Percentiles rank a stretch among this genome's conserved stretches.
Evolutionary conservation across 2,329 filamentous ascomycete species (phyloP).

Genomic region (Didymella sp.): DNA sequence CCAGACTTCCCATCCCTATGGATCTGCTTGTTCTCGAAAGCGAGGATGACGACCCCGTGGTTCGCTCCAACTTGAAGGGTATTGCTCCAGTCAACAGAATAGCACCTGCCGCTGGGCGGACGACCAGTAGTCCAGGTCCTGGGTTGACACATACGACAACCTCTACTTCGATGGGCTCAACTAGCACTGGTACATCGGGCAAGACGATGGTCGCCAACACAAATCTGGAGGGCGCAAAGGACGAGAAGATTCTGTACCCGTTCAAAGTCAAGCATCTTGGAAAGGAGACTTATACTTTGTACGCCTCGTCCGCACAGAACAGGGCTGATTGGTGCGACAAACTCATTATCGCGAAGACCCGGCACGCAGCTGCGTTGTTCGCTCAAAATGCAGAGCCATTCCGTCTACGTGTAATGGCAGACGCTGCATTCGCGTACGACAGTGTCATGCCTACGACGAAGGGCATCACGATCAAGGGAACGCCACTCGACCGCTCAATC

Average conservation of each 20-base stretch:
- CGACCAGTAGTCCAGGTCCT: constrained; percentile 51
- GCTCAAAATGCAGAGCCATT: constrained; percentile 97
- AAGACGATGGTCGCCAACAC: constrained; percentile 58
- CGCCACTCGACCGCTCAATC: constrained; percentile 89
- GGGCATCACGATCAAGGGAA: constrained; percentile 83
- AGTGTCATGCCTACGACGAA: constrained; percentile 59
- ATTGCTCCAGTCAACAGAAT: constrained; percentile 62
- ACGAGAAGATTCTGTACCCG: constrained; percentile 83
- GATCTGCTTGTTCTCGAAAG: constrained; percentile 91
- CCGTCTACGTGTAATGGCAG: constrained; percentile 86
- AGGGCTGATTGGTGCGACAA: constrained; percentile 90
- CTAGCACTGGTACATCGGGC: constrained; percentile 59
- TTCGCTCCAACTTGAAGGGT: constrained; percentile 76
- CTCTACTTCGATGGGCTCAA: constrained; percentile 62
- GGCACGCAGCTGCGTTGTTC: constrained; percentile 85
- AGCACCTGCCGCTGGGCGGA: constrained; percentile 58
- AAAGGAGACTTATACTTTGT: constrained; percentile 90
- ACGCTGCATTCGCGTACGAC: constrained; percentile 88
- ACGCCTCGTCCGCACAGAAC: constrained; percentile 76
- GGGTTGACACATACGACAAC: constrained; percentile 72
- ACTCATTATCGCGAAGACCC: constrained; percentile 93
- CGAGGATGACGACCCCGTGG: constrained; percentile 87
- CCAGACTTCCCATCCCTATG: constrained; percentile 95
- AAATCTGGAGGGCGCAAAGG: constrained; percentile 64
- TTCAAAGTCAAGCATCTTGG: constrained; percentile 97